Evolutionary conservation across 75 land plant species (phyloP).

Genomic region (Sequoiadendron giganteum): DNA sequence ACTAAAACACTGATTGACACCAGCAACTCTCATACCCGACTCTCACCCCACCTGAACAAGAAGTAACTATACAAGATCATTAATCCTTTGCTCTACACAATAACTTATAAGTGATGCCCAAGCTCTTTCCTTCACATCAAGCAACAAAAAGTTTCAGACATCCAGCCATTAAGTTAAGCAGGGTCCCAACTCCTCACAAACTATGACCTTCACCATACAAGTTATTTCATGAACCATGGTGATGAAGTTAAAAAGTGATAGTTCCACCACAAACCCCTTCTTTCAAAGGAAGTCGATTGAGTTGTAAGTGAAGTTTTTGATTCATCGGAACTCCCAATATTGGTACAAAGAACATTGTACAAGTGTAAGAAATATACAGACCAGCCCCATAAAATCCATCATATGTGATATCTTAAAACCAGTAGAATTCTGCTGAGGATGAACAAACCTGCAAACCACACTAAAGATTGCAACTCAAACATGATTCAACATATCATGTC

Average conservation of each 20-base stretch:
- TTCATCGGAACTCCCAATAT: slow-evolving; percentile 7
- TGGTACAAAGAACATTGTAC: slow-evolving; percentile 15
- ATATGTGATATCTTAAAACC: not conserved
- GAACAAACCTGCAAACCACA: slow-evolving; percentile 1
- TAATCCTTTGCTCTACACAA: not conserved
- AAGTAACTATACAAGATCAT: not conserved
- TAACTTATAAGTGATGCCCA: not conserved
- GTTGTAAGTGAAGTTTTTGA: not conserved
- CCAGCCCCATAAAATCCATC: slow-evolving; percentile 6
- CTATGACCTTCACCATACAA: slow-evolving; percentile 1
- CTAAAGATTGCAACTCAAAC: not conserved
- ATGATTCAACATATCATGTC: not conserved
- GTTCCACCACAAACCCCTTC: slow-evolving; percentile 6
- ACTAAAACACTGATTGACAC: slow-evolving; percentile 5
- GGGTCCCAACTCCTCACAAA: not conserved
- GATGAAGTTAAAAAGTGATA: slow-evolving; percentile 7
- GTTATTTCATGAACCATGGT: not conserved
- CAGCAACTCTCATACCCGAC: not conserved
- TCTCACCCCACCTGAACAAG: slow-evolving; percentile 1
- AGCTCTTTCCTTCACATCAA: slow-evolving; percentile 2
- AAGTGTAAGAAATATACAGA: slow-evolving; percentile 10
- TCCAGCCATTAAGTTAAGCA: not conserved
- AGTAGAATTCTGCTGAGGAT: not conserved
- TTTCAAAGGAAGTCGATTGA: not conserved
- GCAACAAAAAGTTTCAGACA: not conserved